phyloP scores from a whole-genome alignment of 371 early-diverging fungal genomes.

The Entomophthora muscae region DNA sequence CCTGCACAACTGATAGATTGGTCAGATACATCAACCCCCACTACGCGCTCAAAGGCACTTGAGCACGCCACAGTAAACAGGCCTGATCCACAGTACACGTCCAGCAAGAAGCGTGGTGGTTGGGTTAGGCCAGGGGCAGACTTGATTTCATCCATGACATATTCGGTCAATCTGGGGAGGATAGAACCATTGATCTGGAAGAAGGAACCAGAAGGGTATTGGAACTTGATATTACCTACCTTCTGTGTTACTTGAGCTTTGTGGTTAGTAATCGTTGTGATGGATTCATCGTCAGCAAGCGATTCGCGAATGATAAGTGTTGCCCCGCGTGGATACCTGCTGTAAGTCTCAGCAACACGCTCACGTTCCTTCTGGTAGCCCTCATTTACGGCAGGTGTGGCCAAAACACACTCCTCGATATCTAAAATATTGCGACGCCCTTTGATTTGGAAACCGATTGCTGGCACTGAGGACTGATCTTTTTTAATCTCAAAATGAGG shows the following conservation, averaged over 20 bases:
- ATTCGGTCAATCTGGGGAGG: slow-evolving; percentile 27
- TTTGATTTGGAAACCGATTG: slow-evolving; percentile 31
- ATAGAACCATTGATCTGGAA: slow-evolving; percentile 47
- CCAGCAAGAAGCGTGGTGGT: slow-evolving; percentile 24
- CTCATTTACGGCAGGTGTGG: slow-evolving; percentile 28
- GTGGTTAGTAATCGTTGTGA: slow-evolving; percentile 18
- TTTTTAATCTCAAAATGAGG: slow-evolving; percentile 30
- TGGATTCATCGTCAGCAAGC: slow-evolving; percentile 12
- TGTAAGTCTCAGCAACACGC: slow-evolving; percentile 16
- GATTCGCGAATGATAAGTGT: slow-evolving; percentile 33
- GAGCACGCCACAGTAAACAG: slow-evolving; percentile 39
- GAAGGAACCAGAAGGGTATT: slow-evolving; percentile 27
- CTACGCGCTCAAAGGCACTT: slow-evolving; percentile 26
- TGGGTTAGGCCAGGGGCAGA: slow-evolving; percentile 12
- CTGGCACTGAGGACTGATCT: slow-evolving; percentile 9
- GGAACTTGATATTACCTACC: slow-evolving; percentile 18
- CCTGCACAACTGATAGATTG: slow-evolving; percentile 32
- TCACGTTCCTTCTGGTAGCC: slow-evolving; percentile 13
- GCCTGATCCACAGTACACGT: slow-evolving; percentile 52
- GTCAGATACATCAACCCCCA: slow-evolving; percentile 41
- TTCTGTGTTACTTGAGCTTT: slow-evolving; percentile 18
- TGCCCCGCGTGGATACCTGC: slow-evolving; percentile 26
- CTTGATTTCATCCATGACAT: slow-evolving; percentile 25
- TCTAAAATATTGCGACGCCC: slow-evolving; percentile 34
- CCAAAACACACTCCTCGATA: slow-evolving; percentile 40